Base-by-base conservation (phyloP, 2,329 filamentous ascomycete species). In the Trichoderma polysporum region DNA sequence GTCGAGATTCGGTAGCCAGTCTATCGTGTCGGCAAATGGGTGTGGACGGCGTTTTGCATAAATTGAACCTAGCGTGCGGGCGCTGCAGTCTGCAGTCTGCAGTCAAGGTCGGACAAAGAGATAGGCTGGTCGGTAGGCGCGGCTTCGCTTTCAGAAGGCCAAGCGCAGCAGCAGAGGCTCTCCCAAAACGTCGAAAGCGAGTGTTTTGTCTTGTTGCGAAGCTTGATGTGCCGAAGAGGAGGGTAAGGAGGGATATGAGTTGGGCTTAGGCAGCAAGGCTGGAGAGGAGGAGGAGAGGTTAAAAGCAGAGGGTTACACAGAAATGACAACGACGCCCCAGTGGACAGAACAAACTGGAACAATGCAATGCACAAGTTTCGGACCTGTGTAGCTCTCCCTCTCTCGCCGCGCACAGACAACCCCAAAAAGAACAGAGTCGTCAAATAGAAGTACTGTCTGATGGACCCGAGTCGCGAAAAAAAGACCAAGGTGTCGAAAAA, bases 291-390 rank as follows among this genome's bases (percentile, higher is more conserved):
- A 53, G 27, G 35, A 33, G 13, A 45, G 27, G 59, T 41, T 27
- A 54, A 29, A 35, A 31, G 47, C 39, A 12, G 59, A 53, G 25
- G 35, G 59, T 63, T 37, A 52, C 59, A 53, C 59, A 62, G 45
- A 39, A 49, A 41, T n/a, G 59, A 52, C 59, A 25, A 22, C 49
- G 25, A 22, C 25, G 6, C 47, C 22, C 47, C 47, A 17, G 12
- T 29, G 47, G 31, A 25, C 27, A 41, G 54, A 9, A 35, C 37
- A 37, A 31, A 19, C 35, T 63, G 59, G 59, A 53, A 63, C 58
- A 61, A 61, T 61, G 58, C 58, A 50, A 61, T 61, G 58, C 45
- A 25, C 31, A 31, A 41, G 58, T 35, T 31, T 61, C 58, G 58
- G 58, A 31, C 13, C 25, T 31, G 47, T 63, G 59, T 63, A 50